These are phyloP conservation scores for Penicillium hesseltinei DNA, from an alignment of 2,329 filamentous ascomycete species.

Conservation along the genomic window DNA sequence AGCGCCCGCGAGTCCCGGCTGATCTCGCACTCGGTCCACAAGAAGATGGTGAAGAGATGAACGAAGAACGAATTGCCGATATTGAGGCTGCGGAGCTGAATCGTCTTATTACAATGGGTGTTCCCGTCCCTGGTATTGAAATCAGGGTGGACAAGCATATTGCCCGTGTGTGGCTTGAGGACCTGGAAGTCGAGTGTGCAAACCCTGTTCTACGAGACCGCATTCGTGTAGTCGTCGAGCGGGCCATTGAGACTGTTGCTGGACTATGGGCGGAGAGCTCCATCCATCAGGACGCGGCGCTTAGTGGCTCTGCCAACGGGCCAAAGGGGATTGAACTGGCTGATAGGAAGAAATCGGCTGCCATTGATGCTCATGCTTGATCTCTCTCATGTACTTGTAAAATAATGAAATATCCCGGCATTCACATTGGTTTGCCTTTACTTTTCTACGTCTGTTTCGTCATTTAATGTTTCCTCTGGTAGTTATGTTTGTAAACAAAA, in stretches of 20 bases:
- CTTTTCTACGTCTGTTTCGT: neutral
- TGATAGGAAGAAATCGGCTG: conserved; percentile 21
- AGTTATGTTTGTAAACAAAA: neutral
- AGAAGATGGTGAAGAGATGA: conserved; percentile 32
- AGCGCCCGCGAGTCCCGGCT: conserved; percentile 53
- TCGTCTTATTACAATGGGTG: conserved; percentile 76
- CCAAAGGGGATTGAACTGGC: conserved; percentile 16
- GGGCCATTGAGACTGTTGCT: conserved; percentile 82
- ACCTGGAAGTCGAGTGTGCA: conserved; percentile 81
- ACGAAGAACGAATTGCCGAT: conserved; percentile 51
- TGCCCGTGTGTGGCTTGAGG: conserved; percentile 88
- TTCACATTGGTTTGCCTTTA: neutral
- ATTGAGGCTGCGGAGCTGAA: conserved; percentile 68
- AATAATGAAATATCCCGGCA: conserved; percentile 1
- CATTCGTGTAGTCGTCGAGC: conserved; percentile 83
- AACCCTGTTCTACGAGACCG: conserved; percentile 78
- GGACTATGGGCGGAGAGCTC: conserved; percentile 55
- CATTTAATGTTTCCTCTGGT: neutral
- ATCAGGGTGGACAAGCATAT: conserved; percentile 85
- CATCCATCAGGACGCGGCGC: conserved; percentile 19
- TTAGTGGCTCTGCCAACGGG: conserved; percentile 25
- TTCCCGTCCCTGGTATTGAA: conserved; percentile 84
- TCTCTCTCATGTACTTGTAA: conserved; percentile 6
- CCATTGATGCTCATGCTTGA: conserved; percentile 27
- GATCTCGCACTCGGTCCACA: conserved; percentile 19